Evolutionary conservation across 1,284 basidiomycete genomes (phyloP).

Genomic region (Tetrapyrgos nigripes): DNA sequence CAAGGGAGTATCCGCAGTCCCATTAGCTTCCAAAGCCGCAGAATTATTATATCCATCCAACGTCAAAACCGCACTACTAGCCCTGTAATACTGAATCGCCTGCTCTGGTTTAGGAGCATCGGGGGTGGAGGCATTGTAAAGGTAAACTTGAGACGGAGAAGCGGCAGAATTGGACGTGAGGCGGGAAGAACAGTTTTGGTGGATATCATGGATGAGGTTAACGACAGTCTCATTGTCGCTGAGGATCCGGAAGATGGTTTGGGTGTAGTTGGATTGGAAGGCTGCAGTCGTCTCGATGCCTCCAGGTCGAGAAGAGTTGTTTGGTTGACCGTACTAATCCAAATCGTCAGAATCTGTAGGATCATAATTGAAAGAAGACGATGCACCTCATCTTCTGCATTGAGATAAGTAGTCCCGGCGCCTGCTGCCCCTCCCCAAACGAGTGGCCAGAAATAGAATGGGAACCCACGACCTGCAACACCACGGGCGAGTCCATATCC

Average conservation of each 20-base stretch:
- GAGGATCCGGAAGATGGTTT: constrained; percentile 60
- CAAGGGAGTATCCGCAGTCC: constrained; percentile 53
- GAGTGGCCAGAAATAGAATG: constrained; percentile 65
- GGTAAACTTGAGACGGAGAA: constrained; percentile 4
- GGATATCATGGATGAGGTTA: constrained; percentile 54
- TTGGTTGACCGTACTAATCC: constrained; percentile 57
- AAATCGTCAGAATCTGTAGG: background rate
- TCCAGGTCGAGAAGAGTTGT: constrained; percentile 63
- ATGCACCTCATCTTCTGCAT: constrained; percentile 42
- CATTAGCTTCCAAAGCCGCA: constrained; percentile 45
- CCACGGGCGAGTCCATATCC: constrained; percentile 42
- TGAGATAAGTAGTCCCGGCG: constrained; percentile 45
- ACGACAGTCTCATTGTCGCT: constrained; percentile 62
- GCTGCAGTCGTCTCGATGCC: constrained; percentile 57
- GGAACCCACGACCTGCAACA: constrained; percentile 53
- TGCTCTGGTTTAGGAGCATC: constrained; percentile 54
- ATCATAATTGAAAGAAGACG: background rate
- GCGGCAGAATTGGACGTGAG: constrained; percentile 12
- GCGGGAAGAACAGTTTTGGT: constrained; percentile 50
- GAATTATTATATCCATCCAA: constrained; percentile 74
- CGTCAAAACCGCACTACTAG: constrained; percentile 58
- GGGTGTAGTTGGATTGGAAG: constrained; percentile 53
- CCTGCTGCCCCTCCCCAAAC: constrained; percentile 51
- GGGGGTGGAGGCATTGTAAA: constrained; percentile 36
- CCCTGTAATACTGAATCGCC: constrained; percentile 64